These are phyloP conservation scores for Cyberlindnera lachancei DNA, from an alignment of 805 yeast genomes.

Conservation along the genomic window DNA sequence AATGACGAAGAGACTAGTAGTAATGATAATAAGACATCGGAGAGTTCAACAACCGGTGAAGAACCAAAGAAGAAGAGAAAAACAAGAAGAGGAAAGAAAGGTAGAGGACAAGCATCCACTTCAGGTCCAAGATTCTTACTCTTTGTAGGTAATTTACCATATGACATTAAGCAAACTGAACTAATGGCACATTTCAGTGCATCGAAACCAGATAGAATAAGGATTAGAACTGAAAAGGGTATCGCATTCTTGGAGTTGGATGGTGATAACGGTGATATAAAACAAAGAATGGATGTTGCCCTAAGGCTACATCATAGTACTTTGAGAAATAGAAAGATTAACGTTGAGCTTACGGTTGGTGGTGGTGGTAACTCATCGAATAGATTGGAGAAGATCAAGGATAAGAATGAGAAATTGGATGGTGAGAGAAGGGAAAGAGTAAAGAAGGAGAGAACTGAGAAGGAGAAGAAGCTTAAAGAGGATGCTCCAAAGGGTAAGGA, in stretches of 20 bases:
- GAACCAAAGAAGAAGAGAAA: slow-evolving; percentile 52
- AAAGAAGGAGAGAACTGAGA: slow-evolving; percentile 36
- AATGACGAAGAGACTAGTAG: slow-evolving; percentile 9
- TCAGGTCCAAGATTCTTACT: slow-evolving; percentile 71
- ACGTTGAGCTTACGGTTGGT: slow-evolving; percentile 95
- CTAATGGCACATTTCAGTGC: slow-evolving; percentile 66
- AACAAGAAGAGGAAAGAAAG: slow-evolving; percentile 73
- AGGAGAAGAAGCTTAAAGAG: slow-evolving; percentile 15
- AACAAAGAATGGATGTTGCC: slow-evolving; percentile 77
- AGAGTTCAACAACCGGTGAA: slow-evolving; percentile 26
- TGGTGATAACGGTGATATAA: slow-evolving; percentile 48
- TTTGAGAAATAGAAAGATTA: slow-evolving; percentile 68
- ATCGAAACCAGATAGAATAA: slow-evolving; percentile 63
- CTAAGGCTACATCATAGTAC: slow-evolving; percentile 73
- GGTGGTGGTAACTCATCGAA: slow-evolving; percentile 89
- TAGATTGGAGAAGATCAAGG: slow-evolving; percentile 61
- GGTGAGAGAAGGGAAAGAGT: slow-evolving; percentile 62
- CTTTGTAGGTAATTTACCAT: slow-evolving; percentile 89
- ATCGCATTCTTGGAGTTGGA: slow-evolving; percentile 87
- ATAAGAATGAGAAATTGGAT: slow-evolving; percentile 68
- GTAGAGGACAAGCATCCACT: slow-evolving; percentile 37
- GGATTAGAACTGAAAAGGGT: slow-evolving; percentile 80
- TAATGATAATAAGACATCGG: slow-evolving; percentile 19
- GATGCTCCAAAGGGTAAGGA: slow-evolving; percentile 8
- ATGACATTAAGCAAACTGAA: slow-evolving; percentile 53